Conservation (phyloP, 352 stramenopile genomes). For the Phytophthora cryptogea region DNA sequence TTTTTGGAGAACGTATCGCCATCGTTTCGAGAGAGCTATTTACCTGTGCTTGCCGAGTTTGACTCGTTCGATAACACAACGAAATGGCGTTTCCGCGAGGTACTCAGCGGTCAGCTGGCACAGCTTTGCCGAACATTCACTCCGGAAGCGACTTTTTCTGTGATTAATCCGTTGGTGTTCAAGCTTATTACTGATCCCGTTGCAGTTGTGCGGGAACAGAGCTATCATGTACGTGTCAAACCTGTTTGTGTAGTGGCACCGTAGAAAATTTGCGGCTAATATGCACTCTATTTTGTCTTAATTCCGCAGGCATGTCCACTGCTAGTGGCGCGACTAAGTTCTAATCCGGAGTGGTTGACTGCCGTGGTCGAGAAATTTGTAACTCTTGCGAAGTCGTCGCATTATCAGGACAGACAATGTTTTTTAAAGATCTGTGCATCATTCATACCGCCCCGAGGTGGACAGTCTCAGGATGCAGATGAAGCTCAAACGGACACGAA, state of each 20-base stretch:
- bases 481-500: constrained; percentile 11
- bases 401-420: constrained; percentile 73
- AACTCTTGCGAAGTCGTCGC: constrained; percentile 50
- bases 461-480: constrained; percentile 2
- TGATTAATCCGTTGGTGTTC: constrained; percentile 77
- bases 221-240: constrained; percentile 49
- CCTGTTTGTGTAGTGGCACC: constrained; percentile 8
- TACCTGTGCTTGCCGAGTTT: constrained; percentile 77
- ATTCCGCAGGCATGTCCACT: constrained; percentile 61
- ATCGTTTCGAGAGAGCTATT: constrained; percentile 75
- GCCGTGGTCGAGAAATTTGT: constrained; percentile 55
- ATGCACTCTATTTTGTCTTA: constrained; percentile 4
- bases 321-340: constrained; percentile 51
- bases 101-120: constrained; percentile 75
- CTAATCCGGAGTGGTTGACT: constrained; percentile 53
- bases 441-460: constrained; percentile 39
- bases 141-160: constrained; percentile 67
- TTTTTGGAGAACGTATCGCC: constrained; percentile 81
- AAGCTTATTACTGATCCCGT: constrained; percentile 81
- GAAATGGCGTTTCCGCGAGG: constrained; percentile 85
- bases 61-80: constrained; percentile 68
- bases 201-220: constrained; percentile 71
- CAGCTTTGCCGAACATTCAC: constrained; percentile 78
- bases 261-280: constrained; percentile 1
- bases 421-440: constrained; percentile 68